Evolutionary conservation across 2,329 filamentous ascomycete species (phyloP), one percentile per base, ranked within the genome.

Genomic region (Colletotrichum filicis): DNA sequence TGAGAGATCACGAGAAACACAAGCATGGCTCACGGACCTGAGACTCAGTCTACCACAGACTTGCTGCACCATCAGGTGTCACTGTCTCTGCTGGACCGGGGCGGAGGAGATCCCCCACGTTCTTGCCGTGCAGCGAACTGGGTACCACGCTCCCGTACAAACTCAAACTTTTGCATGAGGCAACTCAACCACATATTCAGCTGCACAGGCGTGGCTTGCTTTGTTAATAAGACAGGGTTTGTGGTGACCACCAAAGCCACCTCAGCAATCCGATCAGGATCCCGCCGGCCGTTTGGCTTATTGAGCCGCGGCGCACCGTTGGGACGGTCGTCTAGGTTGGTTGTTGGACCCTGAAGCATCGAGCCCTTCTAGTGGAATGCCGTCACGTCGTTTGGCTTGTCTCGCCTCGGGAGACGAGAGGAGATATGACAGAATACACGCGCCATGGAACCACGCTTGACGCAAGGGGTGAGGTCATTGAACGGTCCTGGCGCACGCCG

Each of bases 381-480:
- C 19, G 49, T 37, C 22, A 30, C 46, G 28, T 53, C 30, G 30
- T 46, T 46, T 26, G 35, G 16, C 14, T 71, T n/a, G 42, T 49
- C 42, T 49, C 42, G 69, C 68, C 69, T 72, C 69, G 66, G 64
- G 69, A 68, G 28, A 28, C 8, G 66, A 55, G 59, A 72, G 30
- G 61, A 64, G 16, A n/a, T 46, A 57, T 3, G 46, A 68, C 35
- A 26, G 26, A 32, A 63, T 26, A 46, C 42, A 49, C 42, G 59
- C 65, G 53, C 42, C 58, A 56, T 8, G 61, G 46, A 53, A 64
- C n/a, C 37, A 59, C 59, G 69, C 69, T 72, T 72, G 59, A 72
- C 65, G 42, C 59, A 72, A 69, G 53, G 42, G 55, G 61, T 72
- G 69, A 72, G 69, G 69, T 69, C 65, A 72, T 64, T 22, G 30